Evolutionary conservation across 805 yeast species (phyloP).

Genomic region (Yarrowia sp.): DNA sequence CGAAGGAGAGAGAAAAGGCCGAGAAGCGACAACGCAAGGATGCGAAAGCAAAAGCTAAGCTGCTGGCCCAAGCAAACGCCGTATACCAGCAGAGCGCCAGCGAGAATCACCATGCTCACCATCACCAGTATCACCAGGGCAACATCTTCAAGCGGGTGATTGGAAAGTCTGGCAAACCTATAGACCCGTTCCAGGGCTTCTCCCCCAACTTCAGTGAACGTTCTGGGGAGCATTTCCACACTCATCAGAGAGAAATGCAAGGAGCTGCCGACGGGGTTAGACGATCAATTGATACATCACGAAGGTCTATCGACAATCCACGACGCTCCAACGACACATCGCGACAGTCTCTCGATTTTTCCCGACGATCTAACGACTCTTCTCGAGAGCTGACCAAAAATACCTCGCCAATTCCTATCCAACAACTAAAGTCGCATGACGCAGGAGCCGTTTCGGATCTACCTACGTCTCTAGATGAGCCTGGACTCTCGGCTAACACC

Average conservation of each 20-base stretch:
- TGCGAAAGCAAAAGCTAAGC: slow-evolving; percentile 9
- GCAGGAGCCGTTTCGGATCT: background rate
- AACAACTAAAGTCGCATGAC: slow-evolving; percentile 1
- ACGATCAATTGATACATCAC: background rate
- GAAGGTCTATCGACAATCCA: background rate
- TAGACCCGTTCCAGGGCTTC: slow-evolving; percentile 24
- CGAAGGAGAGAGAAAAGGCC: slow-evolving; percentile 9
- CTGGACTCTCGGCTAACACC: background rate
- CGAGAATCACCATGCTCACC: background rate
- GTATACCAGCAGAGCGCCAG: background rate
- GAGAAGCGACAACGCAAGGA: slow-evolving; percentile 16
- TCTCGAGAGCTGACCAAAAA: background rate
- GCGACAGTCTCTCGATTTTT: background rate
- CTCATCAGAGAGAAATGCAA: slow-evolving; percentile 7
- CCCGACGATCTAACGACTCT: background rate
- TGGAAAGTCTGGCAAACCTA: slow-evolving; percentile 15
- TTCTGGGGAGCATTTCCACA: background rate
- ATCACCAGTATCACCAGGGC: slow-evolving; percentile 12
- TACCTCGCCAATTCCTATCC: slow-evolving; percentile 12
- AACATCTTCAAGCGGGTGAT: slow-evolving; percentile 10
- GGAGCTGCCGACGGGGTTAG: background rate
- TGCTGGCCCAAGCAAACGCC: slow-evolving; percentile 18
- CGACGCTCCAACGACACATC: background rate
- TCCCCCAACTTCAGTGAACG: slow-evolving; percentile 19
- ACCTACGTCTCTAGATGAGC: background rate